Percentiles rank a stretch among this genome's conserved stretches.
Conservation (phyloP, 2,329 filamentous ascomycete species). For the Pseudohalonectria lignicola region DNA sequence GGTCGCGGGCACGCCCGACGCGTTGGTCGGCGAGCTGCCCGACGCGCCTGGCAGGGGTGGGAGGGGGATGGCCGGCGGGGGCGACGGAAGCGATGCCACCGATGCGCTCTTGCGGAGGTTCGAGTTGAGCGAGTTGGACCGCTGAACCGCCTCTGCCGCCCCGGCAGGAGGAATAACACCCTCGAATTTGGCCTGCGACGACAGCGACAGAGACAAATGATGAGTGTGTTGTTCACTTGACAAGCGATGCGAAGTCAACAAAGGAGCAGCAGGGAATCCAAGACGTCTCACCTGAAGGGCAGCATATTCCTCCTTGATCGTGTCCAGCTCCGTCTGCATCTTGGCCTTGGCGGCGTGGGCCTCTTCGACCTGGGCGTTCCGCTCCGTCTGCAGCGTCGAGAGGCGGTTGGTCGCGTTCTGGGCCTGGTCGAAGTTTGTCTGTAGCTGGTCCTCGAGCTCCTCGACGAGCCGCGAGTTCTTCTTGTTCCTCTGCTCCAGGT, state of each 20-base stretch:
- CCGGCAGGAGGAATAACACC: conserved; percentile 26
- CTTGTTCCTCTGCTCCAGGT: conserved; percentile 60
- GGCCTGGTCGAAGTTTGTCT: conserved; percentile 88
- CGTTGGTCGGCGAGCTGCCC: conserved; percentile 32
- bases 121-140: conserved; percentile 50
- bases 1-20: conserved; percentile 31
- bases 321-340: conserved; percentile 59
- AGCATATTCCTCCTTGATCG: conserved; percentile 57
- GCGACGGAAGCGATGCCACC: conserved; percentile 76
- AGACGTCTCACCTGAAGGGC: conserved; percentile 65
- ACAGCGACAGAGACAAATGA: background rate
- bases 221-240: too few species aligned
- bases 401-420: conserved; percentile 76
- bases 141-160: conserved; percentile 27
- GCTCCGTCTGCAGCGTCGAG: conserved; percentile 69
- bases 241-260: too few species aligned
- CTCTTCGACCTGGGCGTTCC: conserved; percentile 67
- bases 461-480: conserved; percentile 89
- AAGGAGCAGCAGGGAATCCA: too few species aligned
- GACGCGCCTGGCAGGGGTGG: conserved; percentile 67
- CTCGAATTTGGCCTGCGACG: conserved; percentile 46
- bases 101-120: conserved; percentile 78
- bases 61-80: conserved; percentile 90
- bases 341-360: conserved; percentile 52
- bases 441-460: conserved; percentile 93